phyloP scores from a whole-genome alignment of 2,329 filamentous ascomycete genomes.

The Aspergillus aculeatus region DNA sequence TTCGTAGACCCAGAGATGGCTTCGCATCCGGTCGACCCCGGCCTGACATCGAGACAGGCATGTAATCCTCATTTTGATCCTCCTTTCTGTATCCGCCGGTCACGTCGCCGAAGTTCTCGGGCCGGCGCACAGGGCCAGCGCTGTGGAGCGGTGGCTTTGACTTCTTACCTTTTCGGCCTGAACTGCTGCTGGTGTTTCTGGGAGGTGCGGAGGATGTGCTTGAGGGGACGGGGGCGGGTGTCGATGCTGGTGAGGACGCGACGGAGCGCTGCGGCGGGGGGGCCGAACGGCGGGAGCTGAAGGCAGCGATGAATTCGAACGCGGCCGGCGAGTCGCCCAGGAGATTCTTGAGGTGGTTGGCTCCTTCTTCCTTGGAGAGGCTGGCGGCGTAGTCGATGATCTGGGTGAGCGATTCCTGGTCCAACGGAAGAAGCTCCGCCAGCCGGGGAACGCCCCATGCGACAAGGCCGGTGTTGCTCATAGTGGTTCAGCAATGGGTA shows the following conservation, averaged over 20 bases:
- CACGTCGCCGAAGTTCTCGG: conserved; percentile 64
- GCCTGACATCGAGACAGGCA: conserved; percentile 49
- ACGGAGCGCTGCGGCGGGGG: neutral
- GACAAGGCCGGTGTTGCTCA: conserved; percentile 37
- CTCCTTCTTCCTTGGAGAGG: conserved; percentile 73
- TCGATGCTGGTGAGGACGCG: conserved; percentile 17
- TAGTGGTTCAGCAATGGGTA: conserved; percentile 4
- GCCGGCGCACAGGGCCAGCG: conserved; percentile 59
- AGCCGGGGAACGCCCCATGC: conserved; percentile 69
- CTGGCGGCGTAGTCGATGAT: conserved; percentile 77
- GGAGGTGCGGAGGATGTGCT: conserved; percentile 1
- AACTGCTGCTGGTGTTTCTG: conserved; percentile 1
- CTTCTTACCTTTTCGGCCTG: conserved; percentile 48
- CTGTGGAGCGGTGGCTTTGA: conserved; percentile 62
- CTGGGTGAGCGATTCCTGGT: conserved; percentile 79
- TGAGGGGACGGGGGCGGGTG: conserved; percentile 29
- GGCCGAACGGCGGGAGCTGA: conserved; percentile 63
- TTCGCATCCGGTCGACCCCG: conserved; percentile 30
- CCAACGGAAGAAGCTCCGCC: conserved; percentile 75
- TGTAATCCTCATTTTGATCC: conserved; percentile 69
- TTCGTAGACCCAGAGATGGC: conserved; percentile 27
- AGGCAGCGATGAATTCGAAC: conserved; percentile 69
- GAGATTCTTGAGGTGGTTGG: conserved; percentile 81
- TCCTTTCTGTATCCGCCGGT: conserved; percentile 75
- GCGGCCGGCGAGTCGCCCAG: conserved; percentile 80